These are phyloP conservation scores for Carex kokanica DNA, from an alignment of 176 grass and related monocot species.

Conservation along the genomic window DNA sequence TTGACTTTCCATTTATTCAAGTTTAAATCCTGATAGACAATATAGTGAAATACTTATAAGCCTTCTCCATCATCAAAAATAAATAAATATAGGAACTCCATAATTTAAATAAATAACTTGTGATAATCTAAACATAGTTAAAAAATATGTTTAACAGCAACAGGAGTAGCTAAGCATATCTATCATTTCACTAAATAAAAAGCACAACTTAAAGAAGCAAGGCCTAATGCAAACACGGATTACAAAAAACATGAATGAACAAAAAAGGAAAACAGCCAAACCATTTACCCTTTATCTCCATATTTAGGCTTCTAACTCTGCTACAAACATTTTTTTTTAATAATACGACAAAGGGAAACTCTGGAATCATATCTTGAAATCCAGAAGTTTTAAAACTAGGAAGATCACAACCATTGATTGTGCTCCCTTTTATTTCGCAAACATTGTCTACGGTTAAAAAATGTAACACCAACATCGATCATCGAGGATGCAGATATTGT, in stretches of 20 bases:
- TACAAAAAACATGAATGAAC: not conserved
- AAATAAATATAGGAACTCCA: no score
- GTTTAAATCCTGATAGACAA: not conserved
- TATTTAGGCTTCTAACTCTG: not conserved
- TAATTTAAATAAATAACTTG: no score
- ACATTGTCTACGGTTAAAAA: not conserved
- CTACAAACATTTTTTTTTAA: no score
- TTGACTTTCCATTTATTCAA: not conserved
- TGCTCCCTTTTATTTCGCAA: not conserved
- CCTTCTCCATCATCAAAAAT: not conserved
- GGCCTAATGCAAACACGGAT: not conserved
- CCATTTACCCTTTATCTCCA: not conserved
- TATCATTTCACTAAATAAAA: not conserved
- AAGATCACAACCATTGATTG: conserved; percentile 3
- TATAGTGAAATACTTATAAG: not conserved
- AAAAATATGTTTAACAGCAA: not conserved
- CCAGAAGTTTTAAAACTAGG: not conserved
- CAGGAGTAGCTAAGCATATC: not conserved
- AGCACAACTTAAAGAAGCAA: not conserved
- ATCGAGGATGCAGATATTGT: not conserved
- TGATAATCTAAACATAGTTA: not conserved
- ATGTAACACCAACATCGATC: not conserved
- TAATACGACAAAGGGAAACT: not conserved
- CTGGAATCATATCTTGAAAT: not conserved
- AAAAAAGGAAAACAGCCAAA: not conserved